Base-by-base conservation (phyloP, 2,329 filamentous ascomycete species). In the Cyclaneusma minus region DNA sequence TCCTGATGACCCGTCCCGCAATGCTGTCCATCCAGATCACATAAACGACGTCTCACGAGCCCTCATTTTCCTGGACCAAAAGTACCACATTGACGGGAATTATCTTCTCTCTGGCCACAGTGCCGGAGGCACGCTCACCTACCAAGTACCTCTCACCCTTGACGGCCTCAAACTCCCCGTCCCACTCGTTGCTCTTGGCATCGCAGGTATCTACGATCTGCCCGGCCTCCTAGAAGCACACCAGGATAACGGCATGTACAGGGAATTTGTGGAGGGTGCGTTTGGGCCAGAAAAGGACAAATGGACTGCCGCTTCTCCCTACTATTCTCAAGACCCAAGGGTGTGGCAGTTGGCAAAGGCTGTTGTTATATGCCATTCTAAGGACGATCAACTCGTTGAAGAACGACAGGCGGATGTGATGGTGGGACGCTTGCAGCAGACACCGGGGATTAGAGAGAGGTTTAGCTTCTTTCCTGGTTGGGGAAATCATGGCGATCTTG, bases 191-290 rank as follows among this genome's bases (percentile, higher is more conserved):
- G 49, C 79, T n/a, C 43, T 79, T 4, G 63, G 70, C 17, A 49
- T 78, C 12, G 64, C 65, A 29, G 76, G 77, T 1, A 67, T 83
- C 13, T 81, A 80, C 47, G 66, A 77, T 40, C 47, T 83, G 7
- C 55, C 56, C 6, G 58, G 58, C 0, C 48, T 81, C 12, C 45
- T 63, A 2, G 31, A 40, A 6, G 52, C 58, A 24, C 58, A 64
- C 21, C 32, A 36, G 4, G 51, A 59, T 14, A 47, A 54, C 24
- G 54, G 60, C 6, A 54, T 62, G 18, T 83, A 82, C 43, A 43
- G 50, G 5, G 55, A 56, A 3, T 71, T 83, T 33, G 54, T 76
- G 12, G 40, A 48, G 3, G 58, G 53, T 5, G 73, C 75, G 2
- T 81, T 82, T 47, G 73, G 76, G 0, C 30, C 43, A 2, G 56